Evolutionary conservation across 2,329 filamentous ascomycete species (phyloP).

Genomic region (Aspergillus uvarum): DNA sequence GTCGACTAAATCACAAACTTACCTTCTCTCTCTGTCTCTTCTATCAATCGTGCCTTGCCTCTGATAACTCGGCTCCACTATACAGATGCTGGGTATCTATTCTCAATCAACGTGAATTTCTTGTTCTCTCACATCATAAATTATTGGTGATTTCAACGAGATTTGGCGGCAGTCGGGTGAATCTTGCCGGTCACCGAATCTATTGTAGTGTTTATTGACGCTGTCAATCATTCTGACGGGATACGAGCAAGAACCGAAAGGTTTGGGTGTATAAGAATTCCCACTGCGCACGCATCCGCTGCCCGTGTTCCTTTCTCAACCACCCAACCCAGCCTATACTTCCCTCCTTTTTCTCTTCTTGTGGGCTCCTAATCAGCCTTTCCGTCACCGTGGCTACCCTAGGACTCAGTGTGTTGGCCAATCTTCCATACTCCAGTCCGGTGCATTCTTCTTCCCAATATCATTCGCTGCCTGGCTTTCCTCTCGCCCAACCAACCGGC

Average conservation of each 20-base stretch:
- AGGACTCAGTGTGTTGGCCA: constrained; percentile 37
- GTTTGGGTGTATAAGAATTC: background rate
- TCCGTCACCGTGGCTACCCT: constrained; percentile 43
- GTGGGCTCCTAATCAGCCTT: constrained; percentile 7
- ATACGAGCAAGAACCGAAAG: background rate
- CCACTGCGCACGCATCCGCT: background rate
- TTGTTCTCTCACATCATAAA: background rate
- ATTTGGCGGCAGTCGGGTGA: background rate
- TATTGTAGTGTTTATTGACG: background rate
- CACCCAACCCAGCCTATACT: background rate
- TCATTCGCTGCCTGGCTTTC: constrained; percentile 30
- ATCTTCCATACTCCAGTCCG: constrained; percentile 33
- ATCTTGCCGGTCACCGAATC: background rate
- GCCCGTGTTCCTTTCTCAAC: constrained; percentile 3
- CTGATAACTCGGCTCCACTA: background rate
- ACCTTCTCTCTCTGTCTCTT: background rate
- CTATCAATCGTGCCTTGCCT: background rate
- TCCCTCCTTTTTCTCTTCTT: constrained; percentile 9
- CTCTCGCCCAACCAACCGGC: constrained; percentile 24
- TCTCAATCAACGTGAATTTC: background rate
- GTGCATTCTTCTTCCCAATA: constrained; percentile 34
- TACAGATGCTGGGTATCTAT: background rate
- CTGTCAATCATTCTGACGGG: background rate
- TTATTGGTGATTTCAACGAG: background rate
- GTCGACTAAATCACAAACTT: background rate